phyloP scores from a whole-genome alignment of 495 filamentous ascomycete genomes.

The Trichoderma erinaceum region DNA sequence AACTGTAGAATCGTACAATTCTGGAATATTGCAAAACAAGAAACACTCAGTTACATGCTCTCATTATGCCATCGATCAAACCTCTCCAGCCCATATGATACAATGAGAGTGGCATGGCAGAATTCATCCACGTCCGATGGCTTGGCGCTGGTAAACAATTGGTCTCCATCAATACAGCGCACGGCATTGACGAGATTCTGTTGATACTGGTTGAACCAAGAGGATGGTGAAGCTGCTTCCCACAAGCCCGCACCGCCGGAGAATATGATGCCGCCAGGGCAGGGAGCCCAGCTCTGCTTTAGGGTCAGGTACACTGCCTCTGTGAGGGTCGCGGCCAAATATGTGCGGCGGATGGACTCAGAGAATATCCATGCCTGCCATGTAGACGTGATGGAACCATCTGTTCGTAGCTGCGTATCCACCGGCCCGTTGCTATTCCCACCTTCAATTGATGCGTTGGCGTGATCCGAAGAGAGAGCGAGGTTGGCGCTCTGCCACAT shows the following conservation, averaged over 20 bases:
- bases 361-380: conserved; percentile 35
- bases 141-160: conserved; percentile 19
- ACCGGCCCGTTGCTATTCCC: conserved; percentile 22
- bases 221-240: conserved; percentile 28
- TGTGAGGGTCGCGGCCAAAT: conserved; percentile 22
- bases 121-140: conserved; percentile 28
- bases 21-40: neutral
- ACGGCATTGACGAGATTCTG: conserved; percentile 22
- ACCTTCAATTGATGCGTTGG: neutral
- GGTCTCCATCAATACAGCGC: conserved; percentile 19
- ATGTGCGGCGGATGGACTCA: conserved; percentile 33
- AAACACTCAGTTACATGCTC: neutral
- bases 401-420: conserved; percentile 28
- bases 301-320: conserved; percentile 28
- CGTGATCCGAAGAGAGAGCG: conserved; percentile 16
- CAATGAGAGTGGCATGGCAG: conserved; percentile 20
- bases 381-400: conserved; percentile 22
- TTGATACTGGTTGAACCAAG: conserved; percentile 25
- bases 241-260: conserved; percentile 30
- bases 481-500: conserved; percentile 28
- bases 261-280: conserved; percentile 27
- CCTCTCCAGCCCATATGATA: conserved; percentile 22
- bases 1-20: too few species aligned
- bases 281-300: conserved; percentile 29
- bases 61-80: conserved; percentile 25